Base-by-base conservation (phyloP, 805 yeast genomes). In the Candida vartiovaarae region DNA sequence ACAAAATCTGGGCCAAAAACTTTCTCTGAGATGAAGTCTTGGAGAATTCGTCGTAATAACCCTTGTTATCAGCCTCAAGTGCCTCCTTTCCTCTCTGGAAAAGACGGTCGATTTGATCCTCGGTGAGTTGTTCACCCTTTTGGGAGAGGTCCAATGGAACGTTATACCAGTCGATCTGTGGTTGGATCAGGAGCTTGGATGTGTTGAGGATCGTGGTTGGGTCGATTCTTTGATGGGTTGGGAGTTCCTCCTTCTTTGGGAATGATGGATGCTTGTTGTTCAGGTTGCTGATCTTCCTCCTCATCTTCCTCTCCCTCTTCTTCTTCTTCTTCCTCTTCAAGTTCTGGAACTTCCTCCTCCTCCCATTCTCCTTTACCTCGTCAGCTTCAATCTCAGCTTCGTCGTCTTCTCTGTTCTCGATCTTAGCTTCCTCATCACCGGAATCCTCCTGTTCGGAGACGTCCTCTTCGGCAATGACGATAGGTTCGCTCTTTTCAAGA, bases 1-100 rank as follows among this genome's bases (percentile, higher is more conserved):
- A 74, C 56, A 93, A 75, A 53, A 93, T 83, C 64, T 91, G 95
- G 1, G 91, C 76, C 71, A 88, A 78, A 63, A 91, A 91, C 71
- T 86, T 83, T 60, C 78, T 81, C 68, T 85, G 96, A 5, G 95
- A 84, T 34, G 83, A 79, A 44, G 82, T 76, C 51, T 80, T 80
- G 43, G 84, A 76, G 60, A 82, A 82, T 60, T 83, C 95, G 48
- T 80, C 82, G 48, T 77, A 73, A 61, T 85, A 91, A 0, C 71
- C 56, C 45, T 75, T 72, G 62, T 87, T 88, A 47, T 93, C 98
- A 15, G 67, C 65, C 42, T 83, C 84, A 25, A 87, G 67, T 20
- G 82, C 67, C 35, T 67, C 68, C 54, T 81, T 72, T 33, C 95
- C 96, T 57, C 80, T 76, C 47, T 76, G 78, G 44, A 70, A 71